Evolutionary conservation across 306 rosid species (phyloP).

Genomic region (Cucumis hystrix): DNA sequence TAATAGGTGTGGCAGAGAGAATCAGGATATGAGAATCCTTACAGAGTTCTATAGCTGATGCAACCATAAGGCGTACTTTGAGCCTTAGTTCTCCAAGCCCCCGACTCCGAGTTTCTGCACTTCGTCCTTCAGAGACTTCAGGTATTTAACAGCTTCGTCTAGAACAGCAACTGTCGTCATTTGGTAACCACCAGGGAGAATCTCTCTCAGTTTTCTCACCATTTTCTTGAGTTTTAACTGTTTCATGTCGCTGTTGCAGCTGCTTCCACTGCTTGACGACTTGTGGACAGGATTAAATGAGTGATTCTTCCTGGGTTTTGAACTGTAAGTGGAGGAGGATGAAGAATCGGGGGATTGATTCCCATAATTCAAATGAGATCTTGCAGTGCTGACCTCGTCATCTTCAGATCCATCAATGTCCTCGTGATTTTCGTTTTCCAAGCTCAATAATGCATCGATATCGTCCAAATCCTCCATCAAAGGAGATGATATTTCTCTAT

Average conservation of each 20-base stretch:
- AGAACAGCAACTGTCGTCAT: slow-evolving; percentile 58
- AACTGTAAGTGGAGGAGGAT: slow-evolving; percentile 40
- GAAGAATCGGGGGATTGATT: slow-evolving; percentile 47
- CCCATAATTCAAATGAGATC: slow-evolving; percentile 44
- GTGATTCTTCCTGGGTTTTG: slow-evolving; percentile 42
- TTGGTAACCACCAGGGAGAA: slow-evolving; percentile 70
- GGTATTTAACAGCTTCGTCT: slow-evolving; percentile 84
- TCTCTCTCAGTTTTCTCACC: slow-evolving; percentile 60
- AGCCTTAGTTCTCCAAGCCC: slow-evolving; percentile 20
- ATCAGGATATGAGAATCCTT: background rate
- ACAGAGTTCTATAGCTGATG: background rate
- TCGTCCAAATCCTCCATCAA: slow-evolving; percentile 63
- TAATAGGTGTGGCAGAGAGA: background rate
- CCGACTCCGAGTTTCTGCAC: slow-evolving; percentile 56
- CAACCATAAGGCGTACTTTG: background rate
- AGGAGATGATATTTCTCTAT: slow-evolving; percentile 43
- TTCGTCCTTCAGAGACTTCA: slow-evolving; percentile 85
- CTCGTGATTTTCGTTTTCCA: slow-evolving; percentile 55
- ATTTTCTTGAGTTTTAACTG: slow-evolving; percentile 63
- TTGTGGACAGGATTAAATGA: slow-evolving; percentile 20
- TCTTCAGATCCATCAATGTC: slow-evolving; percentile 46
- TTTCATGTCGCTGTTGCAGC: slow-evolving; percentile 35
- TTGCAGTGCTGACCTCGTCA: slow-evolving; percentile 86
- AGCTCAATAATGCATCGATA: slow-evolving; percentile 83
- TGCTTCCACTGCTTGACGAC: slow-evolving; percentile 25